Conservation (phyloP, 2,329 filamentous ascomycete species). For the Dactylellina haptotyla region DNA sequence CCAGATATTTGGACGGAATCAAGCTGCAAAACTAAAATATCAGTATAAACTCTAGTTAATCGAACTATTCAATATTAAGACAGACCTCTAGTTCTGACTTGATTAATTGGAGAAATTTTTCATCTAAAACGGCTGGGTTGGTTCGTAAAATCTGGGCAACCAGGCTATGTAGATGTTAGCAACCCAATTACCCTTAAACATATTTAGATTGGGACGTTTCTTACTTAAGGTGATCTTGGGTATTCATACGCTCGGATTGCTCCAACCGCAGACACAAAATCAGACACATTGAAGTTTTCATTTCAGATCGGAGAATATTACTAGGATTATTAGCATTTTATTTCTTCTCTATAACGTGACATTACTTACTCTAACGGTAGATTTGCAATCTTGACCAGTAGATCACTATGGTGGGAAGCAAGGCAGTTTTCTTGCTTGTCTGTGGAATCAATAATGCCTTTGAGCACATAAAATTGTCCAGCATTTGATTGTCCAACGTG, state of each 20-base stretch:
- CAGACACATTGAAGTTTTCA: slow-evolving; percentile 36
- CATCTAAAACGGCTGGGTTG: neutral
- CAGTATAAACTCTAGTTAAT: no score
- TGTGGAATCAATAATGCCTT: slow-evolving; percentile 34
- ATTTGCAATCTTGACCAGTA: slow-evolving; percentile 31
- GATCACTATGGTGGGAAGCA: neutral
- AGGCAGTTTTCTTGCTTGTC: neutral
- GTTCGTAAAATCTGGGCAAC: no score
- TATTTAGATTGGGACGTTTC: neutral
- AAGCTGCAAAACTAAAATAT: slow-evolving; percentile 13
- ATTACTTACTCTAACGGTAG: slow-evolving; percentile 34
- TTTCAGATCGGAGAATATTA: slow-evolving; percentile 38
- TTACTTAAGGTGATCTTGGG: slow-evolving; percentile 19
- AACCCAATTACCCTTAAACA: no score
- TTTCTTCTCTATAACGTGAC: neutral
- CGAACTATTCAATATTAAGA: no score
- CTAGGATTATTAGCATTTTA: slow-evolving; percentile 15
- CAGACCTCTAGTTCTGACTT: no score
- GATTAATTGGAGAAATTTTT: no score
- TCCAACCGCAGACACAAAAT: slow-evolving; percentile 19
- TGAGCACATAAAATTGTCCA: slow-evolving; percentile 36
- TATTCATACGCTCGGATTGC: neutral
- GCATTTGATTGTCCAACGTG: slow-evolving; percentile 38
- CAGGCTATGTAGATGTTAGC: no score
- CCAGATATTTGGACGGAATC: neutral